Percentiles rank a stretch among this genome's conserved stretches.
Evolutionary conservation across 108 stramenopile genomes (phyloP).

Genomic region (Nannochloropsis salina): DNA sequence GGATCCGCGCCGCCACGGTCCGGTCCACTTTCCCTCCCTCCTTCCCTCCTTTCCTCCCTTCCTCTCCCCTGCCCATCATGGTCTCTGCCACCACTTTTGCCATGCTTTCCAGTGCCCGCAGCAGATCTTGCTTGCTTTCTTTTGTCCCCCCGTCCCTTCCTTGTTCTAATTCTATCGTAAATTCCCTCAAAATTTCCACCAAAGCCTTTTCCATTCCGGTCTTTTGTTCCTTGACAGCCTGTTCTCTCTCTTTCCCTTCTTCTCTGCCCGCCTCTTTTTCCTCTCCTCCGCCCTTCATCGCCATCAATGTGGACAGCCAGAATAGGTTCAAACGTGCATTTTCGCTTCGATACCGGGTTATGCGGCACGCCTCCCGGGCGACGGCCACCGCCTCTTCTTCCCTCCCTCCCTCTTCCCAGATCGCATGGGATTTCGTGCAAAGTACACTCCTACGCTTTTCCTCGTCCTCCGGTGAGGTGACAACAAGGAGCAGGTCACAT

Average conservation of each 20-base stretch:
- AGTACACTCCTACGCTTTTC: background rate
- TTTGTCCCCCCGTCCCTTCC: background rate
- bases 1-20: background rate
- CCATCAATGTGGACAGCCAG: background rate
- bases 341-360: background rate
- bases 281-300: background rate
- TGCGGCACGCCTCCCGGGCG: background rate
- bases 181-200: background rate
- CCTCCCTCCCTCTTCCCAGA: conserved; percentile 17
- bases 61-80: background rate
- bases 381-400: background rate
- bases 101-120: background rate
- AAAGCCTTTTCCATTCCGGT: background rate
- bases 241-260: background rate
- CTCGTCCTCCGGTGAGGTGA: background rate
- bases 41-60: background rate
- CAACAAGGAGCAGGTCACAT: background rate
- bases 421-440: background rate
- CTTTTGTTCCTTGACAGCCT: background rate
- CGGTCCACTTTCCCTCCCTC: conserved; percentile 1
- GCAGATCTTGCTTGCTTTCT: background rate
- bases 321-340: background rate
- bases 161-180: background rate
- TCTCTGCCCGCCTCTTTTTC: background rate
- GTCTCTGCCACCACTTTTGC: background rate